Evolutionary conservation across 2,329 filamentous ascomycete genomes (phyloP).

Genomic region (Monilinia fructigena): DNA sequence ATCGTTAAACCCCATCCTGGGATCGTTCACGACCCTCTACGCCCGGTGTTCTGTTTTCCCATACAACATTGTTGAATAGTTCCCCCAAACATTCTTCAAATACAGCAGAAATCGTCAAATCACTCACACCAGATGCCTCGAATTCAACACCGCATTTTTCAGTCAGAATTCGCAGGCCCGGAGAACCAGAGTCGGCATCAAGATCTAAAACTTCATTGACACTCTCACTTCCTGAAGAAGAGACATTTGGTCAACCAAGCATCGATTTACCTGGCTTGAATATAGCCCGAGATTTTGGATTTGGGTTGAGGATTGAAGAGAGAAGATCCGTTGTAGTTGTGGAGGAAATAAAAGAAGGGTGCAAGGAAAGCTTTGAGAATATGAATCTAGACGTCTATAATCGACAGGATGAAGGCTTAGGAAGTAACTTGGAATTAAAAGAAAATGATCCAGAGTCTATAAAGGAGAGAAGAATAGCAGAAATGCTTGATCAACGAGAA

Average conservation of each 20-base stretch:
- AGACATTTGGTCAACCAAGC: slow-evolving; percentile 17
- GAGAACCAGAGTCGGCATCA: neutral
- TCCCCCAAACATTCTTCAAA: neutral
- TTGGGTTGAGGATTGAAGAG: slow-evolving; percentile 1
- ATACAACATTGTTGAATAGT: neutral
- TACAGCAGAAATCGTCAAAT: neutral
- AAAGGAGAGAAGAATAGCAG: neutral
- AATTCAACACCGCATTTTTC: neutral
- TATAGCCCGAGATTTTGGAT: neutral
- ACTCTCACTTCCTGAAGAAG: slow-evolving; percentile 17
- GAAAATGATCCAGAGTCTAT: neutral
- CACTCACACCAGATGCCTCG: neutral
- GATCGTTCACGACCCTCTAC: slow-evolving; percentile 8
- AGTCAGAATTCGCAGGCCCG: neutral
- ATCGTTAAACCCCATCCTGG: neutral
- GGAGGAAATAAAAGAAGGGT: neutral
- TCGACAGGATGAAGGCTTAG: neutral
- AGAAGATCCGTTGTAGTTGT: neutral
- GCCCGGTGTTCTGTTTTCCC: slow-evolving; percentile 6
- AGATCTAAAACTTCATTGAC: slow-evolving; percentile 14
- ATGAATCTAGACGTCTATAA: neutral
- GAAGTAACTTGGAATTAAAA: neutral
- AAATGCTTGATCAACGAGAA: neutral
- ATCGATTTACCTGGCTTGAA: slow-evolving; percentile 18
- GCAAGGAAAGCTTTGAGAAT: neutral